Conservation (phyloP, 768 basidiomycete genomes). For the Mycena galopus region DNA sequence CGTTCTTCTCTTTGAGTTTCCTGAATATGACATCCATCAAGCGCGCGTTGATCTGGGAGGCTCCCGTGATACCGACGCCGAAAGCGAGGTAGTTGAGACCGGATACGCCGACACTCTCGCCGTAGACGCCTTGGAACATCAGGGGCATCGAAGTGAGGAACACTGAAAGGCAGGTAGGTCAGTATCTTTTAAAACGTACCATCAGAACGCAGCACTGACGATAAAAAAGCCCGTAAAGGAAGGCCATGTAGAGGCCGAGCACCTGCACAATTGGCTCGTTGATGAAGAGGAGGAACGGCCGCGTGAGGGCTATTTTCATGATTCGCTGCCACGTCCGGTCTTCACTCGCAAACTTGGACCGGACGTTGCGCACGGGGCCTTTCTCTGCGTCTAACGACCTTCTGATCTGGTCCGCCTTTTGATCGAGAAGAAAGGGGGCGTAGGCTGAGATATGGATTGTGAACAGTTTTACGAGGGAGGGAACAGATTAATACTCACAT, state of each 20-base stretch:
- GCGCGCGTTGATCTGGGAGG: conserved; percentile 68
- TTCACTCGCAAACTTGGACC: conserved; percentile 56
- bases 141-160: conserved; percentile 74
- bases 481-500: conserved; percentile 60
- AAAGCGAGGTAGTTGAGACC: conserved; percentile 81
- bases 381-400: conserved; percentile 63
- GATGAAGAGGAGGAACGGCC: conserved; percentile 75
- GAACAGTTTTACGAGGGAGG: conserved; percentile 25
- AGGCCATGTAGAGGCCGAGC: conserved; percentile 9
- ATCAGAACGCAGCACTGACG: not conserved
- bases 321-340: conserved; percentile 48
- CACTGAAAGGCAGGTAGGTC: conserved; percentile 53
- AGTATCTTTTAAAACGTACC: not conserved
- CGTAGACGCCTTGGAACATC: conserved; percentile 70
- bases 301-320: conserved; percentile 56
- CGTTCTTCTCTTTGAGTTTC: conserved; percentile 61
- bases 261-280: conserved; percentile 56
- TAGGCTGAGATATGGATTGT: conserved; percentile 53
- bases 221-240: not conserved
- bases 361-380: conserved; percentile 50
- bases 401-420: conserved; percentile 63
- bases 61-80: conserved; percentile 68
- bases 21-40: conserved; percentile 70
- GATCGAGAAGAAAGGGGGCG: conserved; percentile 59
- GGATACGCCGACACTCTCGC: conserved; percentile 66